Base-by-base conservation (phyloP, 768 basidiomycete genomes). In the Filobasidium wieringae region DNA sequence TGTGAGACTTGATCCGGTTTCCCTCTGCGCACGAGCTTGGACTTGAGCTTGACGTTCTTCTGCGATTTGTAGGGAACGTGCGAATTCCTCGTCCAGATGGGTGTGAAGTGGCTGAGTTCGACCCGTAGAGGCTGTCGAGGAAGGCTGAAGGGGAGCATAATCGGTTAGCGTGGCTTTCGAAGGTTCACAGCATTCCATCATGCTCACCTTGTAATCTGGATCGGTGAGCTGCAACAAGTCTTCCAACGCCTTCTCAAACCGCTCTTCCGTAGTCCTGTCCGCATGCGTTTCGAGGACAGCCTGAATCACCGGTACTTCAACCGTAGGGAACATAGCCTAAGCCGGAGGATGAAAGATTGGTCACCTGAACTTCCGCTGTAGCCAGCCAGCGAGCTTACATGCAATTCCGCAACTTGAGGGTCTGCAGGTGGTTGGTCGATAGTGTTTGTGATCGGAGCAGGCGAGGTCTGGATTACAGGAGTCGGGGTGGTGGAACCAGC, bases 381-480 rank as follows among this genome's bases (percentile, higher is more conserved):
- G 7, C 17, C 27, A 51, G 12, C 26, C 30, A 19, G 9, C 24
- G 26, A 8, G 32, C 29, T 7, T 30, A 53, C 36, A 15, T 53
- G 36, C n/a, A 53, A 36, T n/a, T 53, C 52, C 6, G 52, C 32
- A 7, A 53, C 19, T 39, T 53, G 50, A 31, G 50, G 52, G 7
- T 55, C 54, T 7, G 39, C 22, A 26, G 27, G 24, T 7, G 27
- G 39, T 30, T 37, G 54, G 33, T 17, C 34, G 37, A 26, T 40
- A n/a, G 54, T 32, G 19, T 17, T 4, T 24, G 55, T 29, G 52
- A 32, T 17, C 22, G 45, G 55, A 12, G 73, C 49, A 84, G 62
- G 66, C 82, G 79, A 62, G 85, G 63, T 2, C 78, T 77, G 60
- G 85, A 78, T 2, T 79, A 74, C 31, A 80, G 70, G 14, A 81